These are phyloP conservation scores for Ascochyta rabiei DNA, from an alignment of 2,329 filamentous ascomycete genomes.

Conservation along the genomic window DNA sequence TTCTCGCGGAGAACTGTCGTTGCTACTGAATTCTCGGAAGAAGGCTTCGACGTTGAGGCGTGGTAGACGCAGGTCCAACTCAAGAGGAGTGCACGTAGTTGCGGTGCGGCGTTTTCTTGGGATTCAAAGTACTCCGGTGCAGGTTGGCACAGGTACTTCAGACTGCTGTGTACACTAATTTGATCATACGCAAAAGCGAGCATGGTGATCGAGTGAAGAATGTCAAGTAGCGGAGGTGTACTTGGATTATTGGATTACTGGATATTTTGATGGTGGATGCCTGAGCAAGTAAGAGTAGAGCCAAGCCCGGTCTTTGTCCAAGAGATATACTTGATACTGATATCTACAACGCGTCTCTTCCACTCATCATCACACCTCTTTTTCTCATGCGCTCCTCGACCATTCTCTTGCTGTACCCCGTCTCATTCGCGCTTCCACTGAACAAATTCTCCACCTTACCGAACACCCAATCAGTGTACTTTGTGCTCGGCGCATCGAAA, in stretches of 20 bases:
- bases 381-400: constrained; percentile 26
- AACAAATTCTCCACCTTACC: constrained; percentile 22
- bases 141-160: constrained; percentile 7
- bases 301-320: neutral
- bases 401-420: constrained; percentile 28
- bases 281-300: neutral
- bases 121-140: neutral
- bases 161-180: constrained; percentile 19
- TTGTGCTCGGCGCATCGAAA: constrained; percentile 54
- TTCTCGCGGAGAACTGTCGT: constrained; percentile 97
- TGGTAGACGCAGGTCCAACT: constrained; percentile 64
- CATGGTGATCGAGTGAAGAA: neutral
- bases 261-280: neutral
- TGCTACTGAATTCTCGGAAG: constrained; percentile 95
- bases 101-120: constrained; percentile 6
- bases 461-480: constrained; percentile 32
- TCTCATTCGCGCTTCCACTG: constrained; percentile 7
- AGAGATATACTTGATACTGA: neutral
- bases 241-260: neutral
- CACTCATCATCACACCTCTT: constrained; percentile 19
- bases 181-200: constrained; percentile 17
- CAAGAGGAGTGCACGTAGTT: neutral
- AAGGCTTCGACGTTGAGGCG: constrained; percentile 91
- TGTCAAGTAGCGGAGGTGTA: neutral
- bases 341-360: constrained; percentile 8